Evolutionary conservation across 495 filamentous ascomycete species (phyloP).

Genomic region (Bathelium albidoporum): DNA sequence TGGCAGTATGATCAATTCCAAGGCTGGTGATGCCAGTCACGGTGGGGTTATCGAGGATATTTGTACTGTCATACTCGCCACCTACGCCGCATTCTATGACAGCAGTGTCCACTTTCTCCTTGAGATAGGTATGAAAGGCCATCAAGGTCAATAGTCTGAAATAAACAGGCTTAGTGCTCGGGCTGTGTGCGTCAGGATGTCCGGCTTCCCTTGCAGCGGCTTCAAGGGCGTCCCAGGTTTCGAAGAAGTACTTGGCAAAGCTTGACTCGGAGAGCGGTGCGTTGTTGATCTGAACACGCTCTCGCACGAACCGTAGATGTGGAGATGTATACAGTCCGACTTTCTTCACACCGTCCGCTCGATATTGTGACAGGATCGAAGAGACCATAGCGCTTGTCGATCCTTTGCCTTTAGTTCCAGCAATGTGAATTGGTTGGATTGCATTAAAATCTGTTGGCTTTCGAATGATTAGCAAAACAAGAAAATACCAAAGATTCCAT

Average conservation of each 20-base stretch:
- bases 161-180: slow-evolving; percentile 62
- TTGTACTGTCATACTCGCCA: slow-evolving; percentile 88
- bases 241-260: slow-evolving; percentile 81
- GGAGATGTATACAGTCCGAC: slow-evolving; percentile 84
- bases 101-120: slow-evolving; percentile 68
- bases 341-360: slow-evolving; percentile 34
- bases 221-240: slow-evolving; percentile 74
- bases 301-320: slow-evolving; percentile 76
- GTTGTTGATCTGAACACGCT: slow-evolving; percentile 78
- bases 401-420: slow-evolving; percentile 91
- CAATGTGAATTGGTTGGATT: slow-evolving; percentile 71
- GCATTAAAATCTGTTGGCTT: slow-evolving; percentile 66
- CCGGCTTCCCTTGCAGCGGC: slow-evolving; percentile 35
- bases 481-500: background rate
- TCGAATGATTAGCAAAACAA: background rate
- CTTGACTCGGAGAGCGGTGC: slow-evolving; percentile 59
- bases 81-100: slow-evolving; percentile 92
- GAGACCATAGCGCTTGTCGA: slow-evolving; percentile 63
- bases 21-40: slow-evolving; percentile 71
- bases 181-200: slow-evolving; percentile 38
- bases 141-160: slow-evolving; percentile 85
- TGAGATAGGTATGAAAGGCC: slow-evolving; percentile 77
- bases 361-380: slow-evolving; percentile 50
- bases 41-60: slow-evolving; percentile 66
- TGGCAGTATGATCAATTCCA: slow-evolving; percentile 76